Base-by-base conservation (phyloP, 371 early-diverging fungal genomes). In the Rhizopus stolonifer region DNA sequence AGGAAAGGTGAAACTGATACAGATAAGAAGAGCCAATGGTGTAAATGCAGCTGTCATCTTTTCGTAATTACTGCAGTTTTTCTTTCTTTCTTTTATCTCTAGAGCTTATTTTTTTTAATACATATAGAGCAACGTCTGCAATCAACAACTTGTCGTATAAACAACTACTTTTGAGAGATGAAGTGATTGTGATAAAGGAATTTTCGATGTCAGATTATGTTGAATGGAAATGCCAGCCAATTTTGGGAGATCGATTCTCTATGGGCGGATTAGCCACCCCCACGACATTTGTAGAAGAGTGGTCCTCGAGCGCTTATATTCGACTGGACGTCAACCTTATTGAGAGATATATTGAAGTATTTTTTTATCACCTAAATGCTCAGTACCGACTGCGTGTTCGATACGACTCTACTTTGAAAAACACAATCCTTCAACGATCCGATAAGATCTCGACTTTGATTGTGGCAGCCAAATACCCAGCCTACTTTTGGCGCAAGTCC, bases 281-380 rank as follows among this genome's bases (percentile, higher is more conserved):
- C 3, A 34, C 25, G 2, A 46, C 48, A 1, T 69, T 64, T 48
- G 47, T 59, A 25, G 57, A 56, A 19, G 68, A 70, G 47, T 72
- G 70, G 66, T n/a, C 18, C 1, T 64, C 64, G 1, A 13, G 22
- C 6, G 39, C 56, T 14, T 47, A 63, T 23, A 60, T 72, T 31
- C 54, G 43, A 13, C 56, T 69, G 36, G 54, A 60, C 13, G 45
- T 72, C 39, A 61, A 72, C 29, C 46, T 60, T 15, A 31, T 51
- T 13, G 52, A 61, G 2, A 60, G 54, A 2, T 54, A 53, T 6
- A 33, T 70, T 8, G 59, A 51, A 13, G 42, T 77, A 3, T 61
- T 56, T 25, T 77, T 77, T 44, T 42, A 18, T 1, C 43, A 61
- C 48, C 7, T 58, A 1, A 43, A 50, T 15, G 45, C 52, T 0